These are phyloP conservation scores for Geranium rotundifolium DNA, from an alignment of 345 rosid genomes.

Conservation along the genomic window DNA sequence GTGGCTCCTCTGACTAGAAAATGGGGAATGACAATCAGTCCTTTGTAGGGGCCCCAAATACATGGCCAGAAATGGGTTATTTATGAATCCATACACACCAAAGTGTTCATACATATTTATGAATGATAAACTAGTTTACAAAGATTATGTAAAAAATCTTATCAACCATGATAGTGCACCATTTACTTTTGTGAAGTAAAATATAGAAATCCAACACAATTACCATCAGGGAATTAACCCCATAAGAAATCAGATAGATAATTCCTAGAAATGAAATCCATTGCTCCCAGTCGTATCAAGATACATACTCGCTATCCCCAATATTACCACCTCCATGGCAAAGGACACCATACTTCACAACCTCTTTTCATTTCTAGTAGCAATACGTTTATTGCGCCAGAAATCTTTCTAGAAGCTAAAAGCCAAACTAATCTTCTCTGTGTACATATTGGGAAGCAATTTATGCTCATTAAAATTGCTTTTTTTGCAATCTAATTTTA, in stretches of 20 bases:
- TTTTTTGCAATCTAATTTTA: no score
- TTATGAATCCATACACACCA: neutral
- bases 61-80: neutral
- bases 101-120: no score
- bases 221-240: neutral
- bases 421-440: neutral
- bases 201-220: neutral
- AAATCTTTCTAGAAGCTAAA: neutral
- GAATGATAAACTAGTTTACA: no score
- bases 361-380: neutral
- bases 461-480: no score
- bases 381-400: neutral
- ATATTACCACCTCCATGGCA: neutral
- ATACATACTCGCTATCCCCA: neutral
- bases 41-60: neutral
- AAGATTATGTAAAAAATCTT: neutral
- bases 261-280: neutral
- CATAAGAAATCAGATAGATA: neutral
- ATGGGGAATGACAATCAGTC: neutral
- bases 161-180: neutral
- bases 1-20: constrained; percentile 51
- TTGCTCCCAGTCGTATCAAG: neutral
- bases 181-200: neutral
- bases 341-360: neutral
- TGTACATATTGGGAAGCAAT: no score